Evolutionary conservation across 176 grass and related monocot genomes (phyloP), one percentile per base, ranked within the genome.

Genomic region (Leersia perrieri): DNA sequence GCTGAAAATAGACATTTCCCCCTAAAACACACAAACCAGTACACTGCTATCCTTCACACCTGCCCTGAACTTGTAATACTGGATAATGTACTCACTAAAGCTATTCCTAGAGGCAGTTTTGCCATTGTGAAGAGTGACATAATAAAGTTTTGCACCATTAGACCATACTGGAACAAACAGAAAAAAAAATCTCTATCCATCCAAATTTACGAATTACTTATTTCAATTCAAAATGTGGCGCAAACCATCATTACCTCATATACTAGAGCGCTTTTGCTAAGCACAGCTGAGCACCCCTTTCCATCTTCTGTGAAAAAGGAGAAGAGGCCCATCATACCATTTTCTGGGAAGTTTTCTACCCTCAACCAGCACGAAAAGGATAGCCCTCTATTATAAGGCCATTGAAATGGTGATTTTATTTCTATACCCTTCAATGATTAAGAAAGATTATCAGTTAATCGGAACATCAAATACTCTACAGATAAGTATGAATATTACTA

Each of bases 351-450:
- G 76, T 87, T 92, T 84, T 97, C 93, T 66, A 97, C 86, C 77
- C 93, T 90, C 44, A 97, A 70, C 93, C 93, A 97, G 75, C 90
- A 97, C 61, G 88, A 97, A 76, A 97, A 97, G 33, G 93, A 93
- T 66, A 97, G 83, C 23, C 93, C 93, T 71, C 84, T 97, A 73
- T 90, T 93, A 73, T 82, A 90, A 67, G 93, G 93, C 93, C 93
- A 97, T 72, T 89, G 90, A 23, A 97, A 70, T 30, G 93, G 90
- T 73, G 90, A 88, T 84, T 90, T 97, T 69, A 97, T 88, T 70
- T 90, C 75, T 84, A 97, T 97, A 69, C 93, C 90, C 93, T 97
- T 34, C 72, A 81, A 91, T 39, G 49, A 86, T 51, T 51, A 77
- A 88, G 53, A 42, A 60, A 80, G 22, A 68, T 61, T 67, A 25